Evolutionary conservation across 345 rosid genomes (phyloP), one percentile per base, ranked within the genome.

Genomic region (Sisymbrium altissimum): DNA sequence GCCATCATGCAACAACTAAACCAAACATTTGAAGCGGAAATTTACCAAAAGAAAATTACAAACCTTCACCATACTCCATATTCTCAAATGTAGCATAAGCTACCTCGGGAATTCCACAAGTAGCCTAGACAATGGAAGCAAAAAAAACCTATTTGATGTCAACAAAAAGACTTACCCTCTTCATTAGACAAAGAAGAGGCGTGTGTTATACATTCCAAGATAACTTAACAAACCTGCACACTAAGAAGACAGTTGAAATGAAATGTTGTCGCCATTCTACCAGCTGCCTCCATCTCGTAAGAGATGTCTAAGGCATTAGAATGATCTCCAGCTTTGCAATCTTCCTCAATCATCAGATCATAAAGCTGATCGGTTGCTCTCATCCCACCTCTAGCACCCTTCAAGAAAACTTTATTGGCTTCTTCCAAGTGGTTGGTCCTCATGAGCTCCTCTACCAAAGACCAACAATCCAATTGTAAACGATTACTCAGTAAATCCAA

Each of bases 21-120:
- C 32, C 18, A 61, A 60, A 52, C n/a, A 71, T 43, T 21, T 8
- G 44, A 72, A 64, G 30, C 4, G 5, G 18, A 45, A 56, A 56
- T 6, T n/a, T 7, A 49, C 36, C 68, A 25, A 9, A 63, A 70
- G 38, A 76, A 57, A 61, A 30, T 76, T 41, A 52, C 79, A 67
- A 80, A 94, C 98, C 98, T 94, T 91, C 97, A 80, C 95, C 96
- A 32, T 88, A 94, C 85, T 91, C 97, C 98, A 94, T 94, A 81
- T 91, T 94, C 85, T 94, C 97, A 74, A 89, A 94, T 41, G 97
- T 94, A 25, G 97, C 35, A 83, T 87, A 84, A 81, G 96, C 91
- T 78, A 94, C 83, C 81, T 94, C 97, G 5, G 98, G 98, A 79
- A 91, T 86, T 75, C 97, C 96, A 40, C 96, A 91, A 66, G 95